Percentiles rank a stretch among this genome's conserved stretches.
Conservation (phyloP, 2,329 filamentous ascomycete species). For the Phaeosphaeriaceae sp. region DNA sequence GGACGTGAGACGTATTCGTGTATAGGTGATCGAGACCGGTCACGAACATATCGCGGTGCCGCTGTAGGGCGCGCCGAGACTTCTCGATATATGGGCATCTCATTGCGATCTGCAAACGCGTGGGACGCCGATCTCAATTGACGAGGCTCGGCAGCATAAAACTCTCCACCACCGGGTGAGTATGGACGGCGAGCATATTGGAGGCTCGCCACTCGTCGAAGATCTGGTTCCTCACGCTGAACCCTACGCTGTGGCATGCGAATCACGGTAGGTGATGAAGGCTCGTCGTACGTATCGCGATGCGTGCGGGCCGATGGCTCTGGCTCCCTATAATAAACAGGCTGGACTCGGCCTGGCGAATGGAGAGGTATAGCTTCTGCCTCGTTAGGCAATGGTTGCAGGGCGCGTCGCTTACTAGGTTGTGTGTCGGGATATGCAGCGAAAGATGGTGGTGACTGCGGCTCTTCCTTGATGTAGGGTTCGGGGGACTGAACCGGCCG, state of each 20-base stretch:
- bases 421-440: constrained; percentile 47
- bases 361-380: constrained; percentile 50
- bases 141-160: constrained; percentile 49
- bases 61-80: constrained; percentile 46
- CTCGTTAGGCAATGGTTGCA: constrained; percentile 45
- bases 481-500: constrained; percentile 47
- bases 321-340: constrained; percentile 55
- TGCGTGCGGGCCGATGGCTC: constrained; percentile 45
- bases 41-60: constrained; percentile 48
- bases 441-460: constrained; percentile 67
- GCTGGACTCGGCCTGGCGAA: constrained; percentile 48
- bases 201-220: constrained; percentile 56
- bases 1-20: constrained; percentile 47
- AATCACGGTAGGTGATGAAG: constrained; percentile 47
- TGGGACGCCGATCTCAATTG: constrained; percentile 52
- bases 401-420: constrained; percentile 49
- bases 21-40: constrained; percentile 51
- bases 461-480: constrained; percentile 68
- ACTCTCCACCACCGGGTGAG: constrained; percentile 46
- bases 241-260: constrained; percentile 48
- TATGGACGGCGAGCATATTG: constrained; percentile 55
- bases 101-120: constrained; percentile 49
- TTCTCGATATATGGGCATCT: constrained; percentile 47
- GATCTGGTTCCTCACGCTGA: constrained; percentile 54
- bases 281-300: constrained; percentile 53